phyloP scores from a whole-genome alignment of 345 rosid genomes.

The Arabis hirsuta region DNA sequence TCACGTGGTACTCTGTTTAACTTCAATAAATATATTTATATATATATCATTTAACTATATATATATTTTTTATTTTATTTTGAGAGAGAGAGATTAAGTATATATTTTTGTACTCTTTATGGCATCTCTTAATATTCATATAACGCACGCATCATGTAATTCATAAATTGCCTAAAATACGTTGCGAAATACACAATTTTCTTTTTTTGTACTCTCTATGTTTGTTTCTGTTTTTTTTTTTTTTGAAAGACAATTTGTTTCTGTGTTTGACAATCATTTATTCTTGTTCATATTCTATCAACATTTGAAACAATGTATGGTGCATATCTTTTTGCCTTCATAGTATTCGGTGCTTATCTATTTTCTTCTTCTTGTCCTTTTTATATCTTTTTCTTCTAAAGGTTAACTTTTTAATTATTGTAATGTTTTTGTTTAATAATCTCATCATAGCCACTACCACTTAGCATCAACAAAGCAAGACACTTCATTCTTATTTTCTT shows the following conservation, averaged over 20 bases:
- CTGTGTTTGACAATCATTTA: too few relatives aligned
- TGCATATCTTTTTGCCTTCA: background rate
- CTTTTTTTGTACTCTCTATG: too few relatives aligned
- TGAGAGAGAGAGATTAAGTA: too few relatives aligned
- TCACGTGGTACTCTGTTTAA: slow-evolving; percentile 1
- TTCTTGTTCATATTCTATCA: too few relatives aligned
- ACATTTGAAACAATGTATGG: too few relatives aligned
- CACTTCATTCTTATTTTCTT: slow-evolving; percentile 25
- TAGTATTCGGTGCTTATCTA: slow-evolving; percentile 30
- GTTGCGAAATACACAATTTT: too few relatives aligned
- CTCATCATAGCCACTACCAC: slow-evolving; percentile 29
- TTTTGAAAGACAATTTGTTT: too few relatives aligned
- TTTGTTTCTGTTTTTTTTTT: too few relatives aligned
- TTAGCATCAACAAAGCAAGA: slow-evolving; percentile 36
- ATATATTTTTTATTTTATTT: too few relatives aligned
- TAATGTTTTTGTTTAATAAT: slow-evolving; percentile 18
- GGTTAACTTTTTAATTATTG: background rate
- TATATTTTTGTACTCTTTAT: background rate
- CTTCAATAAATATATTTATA: background rate
- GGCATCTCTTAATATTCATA: background rate
- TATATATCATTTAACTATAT: background rate
- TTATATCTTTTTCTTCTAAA: slow-evolving; percentile 8
- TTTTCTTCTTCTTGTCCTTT: slow-evolving; percentile 7
- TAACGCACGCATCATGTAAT: background rate
- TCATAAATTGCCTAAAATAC: background rate